These are phyloP conservation scores for Pilaira anomala DNA, from an alignment of 192 early-diverging fungal species.

Conservation along the genomic window DNA sequence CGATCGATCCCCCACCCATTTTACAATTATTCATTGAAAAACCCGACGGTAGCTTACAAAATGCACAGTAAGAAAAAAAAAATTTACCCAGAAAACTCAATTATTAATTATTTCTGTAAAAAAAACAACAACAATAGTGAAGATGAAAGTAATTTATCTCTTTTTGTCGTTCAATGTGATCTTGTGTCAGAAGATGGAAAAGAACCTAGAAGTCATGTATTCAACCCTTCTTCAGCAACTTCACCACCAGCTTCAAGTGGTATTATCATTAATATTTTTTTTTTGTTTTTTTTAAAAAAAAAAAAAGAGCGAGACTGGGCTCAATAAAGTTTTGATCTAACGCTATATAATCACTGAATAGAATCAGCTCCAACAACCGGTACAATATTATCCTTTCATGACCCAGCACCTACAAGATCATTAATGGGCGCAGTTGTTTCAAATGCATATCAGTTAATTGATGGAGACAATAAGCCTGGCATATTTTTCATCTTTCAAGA, in stretches of 20 bases:
- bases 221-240: conserved; percentile 30
- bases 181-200: conserved; percentile 23
- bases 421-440: conserved; percentile 22
- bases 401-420: conserved; percentile 19
- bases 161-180: conserved; percentile 37
- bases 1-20: conserved; percentile 66
- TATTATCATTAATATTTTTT: too few species aligned
- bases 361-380: background rate
- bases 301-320: too few species aligned
- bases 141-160: conserved; percentile 11
- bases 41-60: conserved; percentile 25
- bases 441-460: conserved; percentile 16
- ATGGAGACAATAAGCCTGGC: conserved; percentile 12
- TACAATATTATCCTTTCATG: conserved; percentile 13
- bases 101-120: background rate
- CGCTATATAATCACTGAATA: too few species aligned
- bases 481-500: conserved; percentile 80
- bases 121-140: background rate
- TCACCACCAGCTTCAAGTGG: background rate
- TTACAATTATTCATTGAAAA: conserved; percentile 50
- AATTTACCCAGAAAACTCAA: too few species aligned
- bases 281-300: too few species aligned
- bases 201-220: conserved; percentile 37
- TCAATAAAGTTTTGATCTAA: too few species aligned
- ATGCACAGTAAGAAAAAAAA: conserved; percentile 30